These are phyloP conservation scores for Metschnikowia lunata DNA, from an alignment of 805 yeast genomes.

Conservation along the genomic window DNA sequence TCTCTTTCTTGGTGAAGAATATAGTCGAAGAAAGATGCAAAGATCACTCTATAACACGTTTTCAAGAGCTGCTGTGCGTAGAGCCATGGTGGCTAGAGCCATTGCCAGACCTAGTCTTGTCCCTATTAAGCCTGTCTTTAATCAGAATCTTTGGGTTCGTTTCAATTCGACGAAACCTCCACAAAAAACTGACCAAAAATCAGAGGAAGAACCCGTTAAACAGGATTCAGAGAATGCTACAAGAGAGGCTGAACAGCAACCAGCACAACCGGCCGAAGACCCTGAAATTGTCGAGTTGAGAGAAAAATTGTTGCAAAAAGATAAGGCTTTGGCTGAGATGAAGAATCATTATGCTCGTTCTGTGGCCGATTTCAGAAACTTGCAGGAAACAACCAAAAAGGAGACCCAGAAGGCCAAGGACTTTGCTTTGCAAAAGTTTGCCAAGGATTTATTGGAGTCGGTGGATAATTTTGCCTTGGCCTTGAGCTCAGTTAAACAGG, in stretches of 20 bases:
- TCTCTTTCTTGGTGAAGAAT: background rate
- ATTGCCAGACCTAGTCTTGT: conserved; percentile 6
- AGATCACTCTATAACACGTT: conserved; percentile 11
- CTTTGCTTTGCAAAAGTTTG: conserved; percentile 88
- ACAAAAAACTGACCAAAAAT: background rate
- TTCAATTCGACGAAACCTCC: conserved; percentile 12
- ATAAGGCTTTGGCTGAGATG: conserved; percentile 71
- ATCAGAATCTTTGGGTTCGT: conserved; percentile 4
- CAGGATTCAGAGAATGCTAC: background rate
- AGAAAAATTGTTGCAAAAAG: conserved; percentile 54
- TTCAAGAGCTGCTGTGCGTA: conserved; percentile 9
- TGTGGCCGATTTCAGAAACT: conserved; percentile 87
- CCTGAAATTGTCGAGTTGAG: conserved; percentile 38
- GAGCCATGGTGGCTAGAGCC: conserved; percentile 6
- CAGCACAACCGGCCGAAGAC: conserved; percentile 16
- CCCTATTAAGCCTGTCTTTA: conserved; percentile 2
- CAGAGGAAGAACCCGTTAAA: conserved; percentile 6
- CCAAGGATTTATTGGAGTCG: conserved; percentile 83
- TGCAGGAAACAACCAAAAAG: conserved; percentile 84
- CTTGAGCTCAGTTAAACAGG: conserved; percentile 62
- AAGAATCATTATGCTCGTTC: conserved; percentile 81
- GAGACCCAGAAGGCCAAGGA: conserved; percentile 85
- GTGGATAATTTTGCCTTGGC: conserved; percentile 90
- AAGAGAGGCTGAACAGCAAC: background rate
- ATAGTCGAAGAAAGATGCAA: conserved; percentile 9